Conservation (phyloP, 352 stramenopile species). For the Phytophthora cactorum region DNA sequence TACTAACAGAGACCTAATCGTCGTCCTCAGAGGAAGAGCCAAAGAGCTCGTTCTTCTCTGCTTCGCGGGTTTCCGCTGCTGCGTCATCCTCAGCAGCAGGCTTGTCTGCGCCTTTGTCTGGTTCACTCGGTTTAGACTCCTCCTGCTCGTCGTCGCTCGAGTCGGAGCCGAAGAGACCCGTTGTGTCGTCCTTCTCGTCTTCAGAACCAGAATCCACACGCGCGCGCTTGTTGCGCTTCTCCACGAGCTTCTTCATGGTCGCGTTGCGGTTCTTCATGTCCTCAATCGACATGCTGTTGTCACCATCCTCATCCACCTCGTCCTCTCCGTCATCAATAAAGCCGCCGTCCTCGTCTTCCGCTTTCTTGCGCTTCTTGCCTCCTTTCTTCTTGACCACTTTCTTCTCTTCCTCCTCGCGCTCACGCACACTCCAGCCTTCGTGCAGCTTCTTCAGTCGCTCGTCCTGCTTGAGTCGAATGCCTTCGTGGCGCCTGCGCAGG, state of each 20-base stretch:
- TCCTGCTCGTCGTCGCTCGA: constrained; percentile 77
- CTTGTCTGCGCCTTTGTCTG: constrained; percentile 28
- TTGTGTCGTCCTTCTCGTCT: constrained; percentile 65
- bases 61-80: constrained; percentile 44
- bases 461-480: constrained; percentile 82
- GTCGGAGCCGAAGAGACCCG: constrained; percentile 85
- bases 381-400: constrained; percentile 74
- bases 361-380: constrained; percentile 83
- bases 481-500: constrained; percentile 60
- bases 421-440: constrained; percentile 83
- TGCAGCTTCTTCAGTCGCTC: constrained; percentile 84
- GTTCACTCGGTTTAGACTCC: constrained; percentile 25
- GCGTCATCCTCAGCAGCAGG: constrained; percentile 19
- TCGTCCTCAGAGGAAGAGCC: constrained; percentile 77
- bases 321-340: constrained; percentile 72
- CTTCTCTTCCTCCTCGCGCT: constrained; percentile 87
- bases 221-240: constrained; percentile 85
- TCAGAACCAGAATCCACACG: constrained; percentile 58
- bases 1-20: constrained; percentile 49
- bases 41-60: constrained; percentile 86
- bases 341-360: constrained; percentile 67
- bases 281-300: constrained; percentile 81
- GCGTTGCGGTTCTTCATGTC: constrained; percentile 91
- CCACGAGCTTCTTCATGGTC: constrained; percentile 87
- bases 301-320: constrained; percentile 67